Conservation (phyloP, 1,284 basidiomycete genomes). For the Ustilago shanxiensis region DNA sequence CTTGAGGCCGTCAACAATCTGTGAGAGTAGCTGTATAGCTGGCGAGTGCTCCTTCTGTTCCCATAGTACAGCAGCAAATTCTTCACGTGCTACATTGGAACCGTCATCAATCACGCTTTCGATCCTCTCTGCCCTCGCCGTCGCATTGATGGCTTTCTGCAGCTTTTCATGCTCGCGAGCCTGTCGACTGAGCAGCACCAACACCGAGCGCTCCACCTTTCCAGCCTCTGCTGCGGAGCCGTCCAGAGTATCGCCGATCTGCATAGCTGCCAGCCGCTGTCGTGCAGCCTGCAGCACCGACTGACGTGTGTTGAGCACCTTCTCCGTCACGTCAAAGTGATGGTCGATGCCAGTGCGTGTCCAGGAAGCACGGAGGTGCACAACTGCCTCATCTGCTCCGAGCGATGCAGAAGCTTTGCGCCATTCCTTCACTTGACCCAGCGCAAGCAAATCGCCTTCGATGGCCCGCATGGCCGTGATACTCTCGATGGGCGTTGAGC, state of each 20-base stretch:
- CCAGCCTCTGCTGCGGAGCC: constrained; percentile 75
- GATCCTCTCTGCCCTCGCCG: constrained; percentile 80
- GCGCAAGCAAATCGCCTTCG: constrained; percentile 45
- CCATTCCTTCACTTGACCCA: constrained; percentile 50
- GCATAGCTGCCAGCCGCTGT: constrained; percentile 77
- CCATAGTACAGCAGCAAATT: constrained; percentile 93
- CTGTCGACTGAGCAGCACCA: constrained; percentile 80
- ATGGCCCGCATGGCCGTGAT: constrained; percentile 27
- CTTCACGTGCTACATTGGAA: constrained; percentile 75
- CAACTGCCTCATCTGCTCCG: constrained; percentile 42
- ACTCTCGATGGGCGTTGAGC: constrained; percentile 38
- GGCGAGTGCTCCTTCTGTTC: constrained; percentile 83
- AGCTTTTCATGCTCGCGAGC: constrained; percentile 80
- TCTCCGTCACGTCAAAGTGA: constrained; percentile 79
- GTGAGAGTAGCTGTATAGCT: constrained; percentile 82
- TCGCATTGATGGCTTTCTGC: constrained; percentile 88
- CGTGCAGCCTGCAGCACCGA: constrained; percentile 81
- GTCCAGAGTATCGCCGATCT: constrained; percentile 79
- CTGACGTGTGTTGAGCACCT: constrained; percentile 83
- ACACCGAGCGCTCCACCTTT: constrained; percentile 78
- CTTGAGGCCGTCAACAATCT: constrained; percentile 56
- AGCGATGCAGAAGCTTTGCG: constrained; percentile 22
- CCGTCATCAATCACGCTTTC: constrained; percentile 60
- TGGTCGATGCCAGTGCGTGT: constrained; percentile 5
- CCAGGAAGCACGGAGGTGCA: constrained; percentile 30